phyloP scores from a whole-genome alignment of 345 rosid species.

The Populus nigra region DNA sequence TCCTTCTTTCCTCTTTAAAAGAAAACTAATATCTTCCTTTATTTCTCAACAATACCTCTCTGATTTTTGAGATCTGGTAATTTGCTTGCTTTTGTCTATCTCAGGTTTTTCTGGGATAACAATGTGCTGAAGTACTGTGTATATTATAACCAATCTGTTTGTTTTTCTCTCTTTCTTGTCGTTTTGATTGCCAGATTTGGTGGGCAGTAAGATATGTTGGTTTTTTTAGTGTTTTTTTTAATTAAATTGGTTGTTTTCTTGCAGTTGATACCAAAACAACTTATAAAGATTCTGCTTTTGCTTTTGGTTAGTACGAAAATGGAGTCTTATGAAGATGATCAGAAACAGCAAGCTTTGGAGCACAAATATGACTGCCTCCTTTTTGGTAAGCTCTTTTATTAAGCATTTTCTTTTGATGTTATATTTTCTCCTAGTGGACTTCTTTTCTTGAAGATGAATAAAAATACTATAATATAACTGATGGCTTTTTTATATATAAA shows the following conservation, averaged over 20 bases:
- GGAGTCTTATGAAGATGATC: constrained; percentile 16
- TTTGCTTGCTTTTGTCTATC: not conserved
- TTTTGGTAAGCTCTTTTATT: constrained; percentile 21
- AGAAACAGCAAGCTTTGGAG: not conserved
- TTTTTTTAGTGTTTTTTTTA: no score
- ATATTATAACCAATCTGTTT: no score
- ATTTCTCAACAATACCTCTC: not conserved
- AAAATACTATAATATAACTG: not conserved
- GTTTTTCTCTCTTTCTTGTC: no score
- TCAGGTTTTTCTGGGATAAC: no score
- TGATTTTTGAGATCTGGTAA: not conserved
- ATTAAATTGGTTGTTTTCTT: no score
- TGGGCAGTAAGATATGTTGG: no score
- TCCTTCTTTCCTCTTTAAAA: not conserved
- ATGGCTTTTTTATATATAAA: not conserved
- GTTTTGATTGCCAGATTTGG: no score
- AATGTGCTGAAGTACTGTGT: no score
- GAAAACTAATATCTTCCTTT: not conserved
- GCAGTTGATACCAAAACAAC: no score
- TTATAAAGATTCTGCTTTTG: no score
- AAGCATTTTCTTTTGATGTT: not conserved
- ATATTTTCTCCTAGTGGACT: not conserved
- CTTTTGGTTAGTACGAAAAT: constrained; percentile 1
- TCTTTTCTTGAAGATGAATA: not conserved
- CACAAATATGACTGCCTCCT: constrained; percentile 28